Base-by-base conservation (phyloP, 2,329 filamentous ascomycete genomes). In the Rugonectria rugulosa region DNA sequence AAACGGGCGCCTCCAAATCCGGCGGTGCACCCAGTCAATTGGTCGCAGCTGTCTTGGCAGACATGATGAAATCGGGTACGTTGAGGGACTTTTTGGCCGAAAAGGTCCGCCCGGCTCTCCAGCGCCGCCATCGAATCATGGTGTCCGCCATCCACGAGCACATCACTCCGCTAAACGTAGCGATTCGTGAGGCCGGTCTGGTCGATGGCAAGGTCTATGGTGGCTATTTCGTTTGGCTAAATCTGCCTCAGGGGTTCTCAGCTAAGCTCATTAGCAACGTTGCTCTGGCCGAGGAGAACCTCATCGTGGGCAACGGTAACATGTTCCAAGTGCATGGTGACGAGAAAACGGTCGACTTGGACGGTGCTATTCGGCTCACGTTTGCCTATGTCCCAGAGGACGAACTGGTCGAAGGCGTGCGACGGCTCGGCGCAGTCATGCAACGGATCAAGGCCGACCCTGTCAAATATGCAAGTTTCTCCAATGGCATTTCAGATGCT, bases 171-270 rank as follows among this genome's bases (percentile, higher is more conserved):
- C 75, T 90, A 0, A 89, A 88, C 2, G 82, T 90, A 1, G 70
- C 52, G 23, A 70, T 78, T 27, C 67, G 70, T 23, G 71, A 75
- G 63, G 62, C 68, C 15, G 72, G 65, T 12, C 73, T 81, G 51
- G 65, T 71, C 2, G 70, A 76, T 51, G 72, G 77, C 27, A 70
- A 76, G 4, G 72, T 88, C 3, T 88, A 88, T 24, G 92, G 92
- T 0, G 92, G 92, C 0, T 97, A 94, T 70, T 97, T 96, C 71
- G 77, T 96, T 42, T 97, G 92, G 92, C 73, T 96, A 21, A 80
- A 79, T 2, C 72, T 96, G 5, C 87, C 88, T 0, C 59, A 71
- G 2, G 71, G 59, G 51, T 38, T 77, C 3, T 74, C 88, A 49
- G 77, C 80, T 8, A 85, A 74, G 26, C 78, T 81, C 7, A 76